Percentiles rank a stretch among this genome's conserved stretches.
phyloP scores from a whole-genome alignment of 176 grass and related monocot species.

The Rhynchospora tenuis region DNA sequence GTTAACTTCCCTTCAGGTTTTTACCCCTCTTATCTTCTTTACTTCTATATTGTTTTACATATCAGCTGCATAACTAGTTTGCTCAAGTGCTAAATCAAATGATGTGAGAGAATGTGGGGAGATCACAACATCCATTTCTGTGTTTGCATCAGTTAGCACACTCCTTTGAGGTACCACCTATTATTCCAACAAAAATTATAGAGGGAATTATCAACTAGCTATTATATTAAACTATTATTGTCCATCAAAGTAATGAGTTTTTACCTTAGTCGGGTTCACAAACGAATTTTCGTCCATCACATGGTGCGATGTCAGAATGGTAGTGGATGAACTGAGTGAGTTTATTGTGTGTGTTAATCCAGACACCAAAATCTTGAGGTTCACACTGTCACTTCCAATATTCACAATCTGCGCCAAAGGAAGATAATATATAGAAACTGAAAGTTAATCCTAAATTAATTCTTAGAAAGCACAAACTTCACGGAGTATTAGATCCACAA shows the following conservation, averaged over 20 bases:
- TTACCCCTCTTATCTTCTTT: background rate
- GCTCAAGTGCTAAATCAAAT: constrained; percentile 50
- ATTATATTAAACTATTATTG: background rate
- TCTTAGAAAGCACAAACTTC: too few species aligned
- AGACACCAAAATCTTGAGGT: constrained; percentile 43
- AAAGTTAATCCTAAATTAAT: background rate
- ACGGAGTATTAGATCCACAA: background rate
- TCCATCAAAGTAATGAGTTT: background rate
- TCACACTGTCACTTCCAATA: constrained; percentile 47
- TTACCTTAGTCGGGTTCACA: constrained; percentile 55
- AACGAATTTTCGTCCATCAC: constrained; percentile 77
- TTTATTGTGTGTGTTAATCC: constrained; percentile 35
- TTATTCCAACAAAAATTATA: constrained; percentile 6
- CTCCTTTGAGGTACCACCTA: constrained; percentile 46
- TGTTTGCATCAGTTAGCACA: constrained; percentile 21
- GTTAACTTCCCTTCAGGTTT: background rate
- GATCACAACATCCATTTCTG: constrained; percentile 44
- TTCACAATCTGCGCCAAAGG: constrained; percentile 54
- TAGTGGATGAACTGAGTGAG: constrained; percentile 41
- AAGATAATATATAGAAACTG: background rate
- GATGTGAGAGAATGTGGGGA: constrained; percentile 49
- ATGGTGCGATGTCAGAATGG: constrained; percentile 48
- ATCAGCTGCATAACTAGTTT: constrained; percentile 33
- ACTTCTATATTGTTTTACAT: background rate
- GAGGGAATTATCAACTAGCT: background rate